Conservation (phyloP, 2,329 filamentous ascomycete genomes). For the Aspergillus pseudoglaucus region DNA sequence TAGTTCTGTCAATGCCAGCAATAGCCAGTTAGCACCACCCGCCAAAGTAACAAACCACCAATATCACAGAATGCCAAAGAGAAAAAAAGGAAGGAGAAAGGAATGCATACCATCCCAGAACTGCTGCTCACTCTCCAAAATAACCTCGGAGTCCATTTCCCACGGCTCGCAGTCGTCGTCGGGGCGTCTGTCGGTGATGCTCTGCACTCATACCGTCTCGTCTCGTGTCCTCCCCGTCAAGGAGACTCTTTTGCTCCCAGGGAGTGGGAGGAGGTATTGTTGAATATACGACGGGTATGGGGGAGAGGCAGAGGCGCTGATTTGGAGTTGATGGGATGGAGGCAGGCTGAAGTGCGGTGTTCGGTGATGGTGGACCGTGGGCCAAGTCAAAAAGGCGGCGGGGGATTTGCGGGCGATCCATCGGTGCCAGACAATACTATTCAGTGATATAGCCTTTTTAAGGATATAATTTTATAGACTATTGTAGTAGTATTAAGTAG, state of each 20-base stretch:
- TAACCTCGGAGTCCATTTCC: slow-evolving; percentile 63
- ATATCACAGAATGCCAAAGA: neutral
- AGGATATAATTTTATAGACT: no score
- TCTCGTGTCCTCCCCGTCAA: neutral
- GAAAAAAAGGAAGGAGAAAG: slow-evolving; percentile 1
- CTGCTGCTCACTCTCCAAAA: slow-evolving; percentile 72
- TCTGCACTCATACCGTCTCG: slow-evolving; percentile 32
- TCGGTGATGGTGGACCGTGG: neutral
- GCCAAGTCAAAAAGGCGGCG: slow-evolving; percentile 1
- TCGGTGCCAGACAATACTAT: neutral
- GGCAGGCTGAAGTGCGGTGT: neutral
- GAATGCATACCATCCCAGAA: slow-evolving; percentile 73
- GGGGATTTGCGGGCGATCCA: slow-evolving; percentile 1
- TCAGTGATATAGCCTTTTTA: no score
- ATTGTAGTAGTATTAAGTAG: neutral
- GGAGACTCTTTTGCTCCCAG: neutral
- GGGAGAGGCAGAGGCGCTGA: neutral
- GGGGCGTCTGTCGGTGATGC: slow-evolving; percentile 20
- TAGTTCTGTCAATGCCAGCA: slow-evolving; percentile 47
- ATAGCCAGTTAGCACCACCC: neutral
- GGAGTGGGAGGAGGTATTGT: neutral
- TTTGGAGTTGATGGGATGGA: neutral
- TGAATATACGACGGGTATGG: neutral
- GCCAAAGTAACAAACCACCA: neutral
- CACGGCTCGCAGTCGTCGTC: slow-evolving; percentile 33